phyloP scores from a whole-genome alignment of 163 green algal species.

The Chlamydomonas reinhardtii region DNA sequence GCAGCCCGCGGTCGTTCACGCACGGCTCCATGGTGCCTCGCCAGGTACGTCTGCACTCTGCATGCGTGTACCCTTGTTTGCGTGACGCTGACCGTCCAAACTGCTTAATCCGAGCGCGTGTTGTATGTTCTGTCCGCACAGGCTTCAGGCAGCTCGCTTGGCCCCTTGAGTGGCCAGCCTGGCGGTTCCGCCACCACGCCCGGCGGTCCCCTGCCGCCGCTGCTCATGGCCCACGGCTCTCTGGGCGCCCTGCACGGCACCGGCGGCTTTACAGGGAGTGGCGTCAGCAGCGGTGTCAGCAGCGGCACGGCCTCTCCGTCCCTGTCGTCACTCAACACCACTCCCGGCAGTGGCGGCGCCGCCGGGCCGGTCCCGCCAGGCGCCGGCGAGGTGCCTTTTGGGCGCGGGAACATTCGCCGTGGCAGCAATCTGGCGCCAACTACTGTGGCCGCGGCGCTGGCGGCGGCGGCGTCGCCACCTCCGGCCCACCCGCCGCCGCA shows the following conservation, averaged over 20 bases:
- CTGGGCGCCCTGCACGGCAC: background rate
- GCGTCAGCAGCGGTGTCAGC: background rate
- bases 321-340: background rate
- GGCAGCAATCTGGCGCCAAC: slow-evolving; percentile 34
- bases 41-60: too few relatives aligned
- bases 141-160: too few relatives aligned
- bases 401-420: background rate
- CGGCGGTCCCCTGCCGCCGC: slow-evolving; percentile 1
- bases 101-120: too few relatives aligned
- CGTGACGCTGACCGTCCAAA: too few relatives aligned
- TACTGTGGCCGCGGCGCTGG: background rate
- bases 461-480: background rate
- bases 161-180: background rate
- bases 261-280: background rate
- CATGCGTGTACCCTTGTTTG: too few relatives aligned
- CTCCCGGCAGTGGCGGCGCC: background rate
- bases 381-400: background rate
- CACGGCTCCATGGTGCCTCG: background rate
- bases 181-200: background rate
- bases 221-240: background rate
- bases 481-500: background rate
- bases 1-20: background rate
- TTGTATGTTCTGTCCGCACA: too few relatives aligned
- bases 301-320: background rate
- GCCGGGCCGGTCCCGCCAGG: background rate